These are phyloP conservation scores for Penicillium sp. DNA, from an alignment of 2,329 filamentous ascomycete species.

Conservation along the genomic window DNA sequence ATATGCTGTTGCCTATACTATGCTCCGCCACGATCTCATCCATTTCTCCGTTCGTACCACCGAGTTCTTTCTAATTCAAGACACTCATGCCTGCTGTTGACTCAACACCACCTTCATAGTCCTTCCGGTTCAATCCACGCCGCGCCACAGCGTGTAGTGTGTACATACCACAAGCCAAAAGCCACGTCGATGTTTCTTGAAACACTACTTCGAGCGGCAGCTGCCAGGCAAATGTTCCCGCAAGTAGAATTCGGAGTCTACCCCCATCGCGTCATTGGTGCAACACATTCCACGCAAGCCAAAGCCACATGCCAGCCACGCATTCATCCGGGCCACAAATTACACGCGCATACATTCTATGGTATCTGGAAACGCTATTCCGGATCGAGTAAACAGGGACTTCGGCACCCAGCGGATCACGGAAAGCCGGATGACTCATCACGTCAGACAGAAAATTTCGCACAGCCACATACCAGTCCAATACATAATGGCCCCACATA, in stretches of 20 bases:
- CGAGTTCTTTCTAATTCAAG: background rate
- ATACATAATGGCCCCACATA: conserved; percentile 1
- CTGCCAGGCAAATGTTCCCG: background rate
- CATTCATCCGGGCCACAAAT: background rate
- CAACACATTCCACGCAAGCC: conserved; percentile 3
- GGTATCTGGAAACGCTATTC: background rate
- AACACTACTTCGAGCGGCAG: background rate
- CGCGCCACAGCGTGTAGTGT: background rate
- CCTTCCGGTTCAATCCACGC: background rate
- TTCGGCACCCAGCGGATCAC: background rate
- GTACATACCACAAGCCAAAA: background rate
- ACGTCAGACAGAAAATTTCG: background rate
- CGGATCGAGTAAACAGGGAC: background rate
- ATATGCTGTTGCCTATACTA: background rate
- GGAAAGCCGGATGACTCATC: background rate
- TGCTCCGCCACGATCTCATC: background rate
- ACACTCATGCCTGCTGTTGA: background rate
- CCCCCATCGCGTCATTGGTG: background rate
- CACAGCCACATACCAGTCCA: background rate
- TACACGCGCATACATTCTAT: background rate
- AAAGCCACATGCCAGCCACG: conserved; percentile 9
- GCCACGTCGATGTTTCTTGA: background rate
- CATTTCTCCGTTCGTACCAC: background rate
- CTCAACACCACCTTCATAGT: background rate
- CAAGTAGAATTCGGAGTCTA: background rate